These are phyloP conservation scores for Ganoderma sinense DNA, from an alignment of 1,284 basidiomycete species.

Conservation along the genomic window DNA sequence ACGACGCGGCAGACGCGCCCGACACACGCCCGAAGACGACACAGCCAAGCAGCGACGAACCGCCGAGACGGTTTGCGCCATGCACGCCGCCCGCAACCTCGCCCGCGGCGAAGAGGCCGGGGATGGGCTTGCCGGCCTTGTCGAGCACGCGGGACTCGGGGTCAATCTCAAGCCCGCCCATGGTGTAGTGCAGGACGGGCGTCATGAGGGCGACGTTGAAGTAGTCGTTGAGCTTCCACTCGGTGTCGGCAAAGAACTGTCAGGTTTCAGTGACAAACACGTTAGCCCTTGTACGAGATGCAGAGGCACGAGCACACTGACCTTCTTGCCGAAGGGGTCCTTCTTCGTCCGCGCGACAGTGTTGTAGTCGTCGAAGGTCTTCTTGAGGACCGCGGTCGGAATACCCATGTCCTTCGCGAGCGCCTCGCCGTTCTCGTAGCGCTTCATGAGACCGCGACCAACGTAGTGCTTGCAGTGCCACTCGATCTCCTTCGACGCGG, in stretches of 20 bases:
- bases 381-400: conserved; percentile 77
- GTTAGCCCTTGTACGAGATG: too few species aligned
- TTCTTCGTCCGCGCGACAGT: conserved; percentile 82
- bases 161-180: conserved; percentile 98
- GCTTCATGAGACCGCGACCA: conserved; percentile 97
- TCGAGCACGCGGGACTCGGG: conserved; percentile 85
- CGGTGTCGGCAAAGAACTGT: conserved; percentile 85
- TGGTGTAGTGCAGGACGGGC: conserved; percentile 96
- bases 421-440: conserved; percentile 85
- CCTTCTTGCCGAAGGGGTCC: conserved; percentile 94
- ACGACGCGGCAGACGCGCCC: conserved; percentile 80
- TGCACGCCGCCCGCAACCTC: conserved; percentile 99
- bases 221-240: conserved; percentile 86
- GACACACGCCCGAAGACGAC: conserved; percentile 98
- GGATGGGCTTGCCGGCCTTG: conserved; percentile 77
- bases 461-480: conserved; percentile 99
- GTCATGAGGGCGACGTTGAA: conserved; percentile 97
- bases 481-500: conserved; percentile 93
- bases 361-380: conserved; percentile 95
- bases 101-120: conserved; percentile 93
- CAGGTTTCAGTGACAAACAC: too few species aligned
- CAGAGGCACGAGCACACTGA: too few species aligned
- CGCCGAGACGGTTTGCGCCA: conserved; percentile 98
- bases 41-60: conserved; percentile 98
- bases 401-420: conserved; percentile 96